Evolutionary conservation across 2,329 filamentous ascomycete genomes (phyloP), one percentile per base, ranked within the genome.

Genomic region (Sarocladium oryzae): DNA sequence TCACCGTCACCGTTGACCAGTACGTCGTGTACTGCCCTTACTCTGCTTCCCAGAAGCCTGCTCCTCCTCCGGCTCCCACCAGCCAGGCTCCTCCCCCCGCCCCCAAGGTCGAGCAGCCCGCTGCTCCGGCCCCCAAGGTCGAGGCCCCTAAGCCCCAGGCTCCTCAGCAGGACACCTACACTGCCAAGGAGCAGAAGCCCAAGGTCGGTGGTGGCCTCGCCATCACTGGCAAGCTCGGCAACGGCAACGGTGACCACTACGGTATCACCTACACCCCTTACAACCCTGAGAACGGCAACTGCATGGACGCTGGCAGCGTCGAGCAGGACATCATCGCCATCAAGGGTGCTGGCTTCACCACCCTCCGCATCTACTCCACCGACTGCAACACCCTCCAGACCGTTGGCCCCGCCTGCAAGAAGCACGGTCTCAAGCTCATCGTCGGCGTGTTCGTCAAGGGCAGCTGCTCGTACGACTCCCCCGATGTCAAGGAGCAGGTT

Each of bases 331-430:
- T 92, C 58, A 66, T 69, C 35, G 58, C 68, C 54, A 86, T 92
- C 64, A 79, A 82, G 62, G 48, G 60, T 50, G 79, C 80, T 57
- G 87, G 86, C 54, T 89, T 91, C 79, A 70, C 70, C 56, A 74
- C 79, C 48, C 68, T 92, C 66, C 91, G 92, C 68, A 76, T 93
- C 66, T 97, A 97, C 82, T 89, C 86, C 57, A 91, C 90, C 59
- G 91, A 96, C 79, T 97, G 92, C 78, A 77, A 80, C 70, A 86
- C 85, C 51, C 86, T 95, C 55, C 71, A 83, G 65, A 84, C 81
- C 69, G 84, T 96, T 53, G 88, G 88, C 56, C 69, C 72, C 38
- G 87, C 88, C 54, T 84, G 79, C 71, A 69, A 78, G 62, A 68
- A 79, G 60, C 65, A 84, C 68, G 84, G 85, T 54, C 65, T 96